Conservation (phyloP, 768 basidiomycete genomes). For the Podaxis mareebaensis region DNA sequence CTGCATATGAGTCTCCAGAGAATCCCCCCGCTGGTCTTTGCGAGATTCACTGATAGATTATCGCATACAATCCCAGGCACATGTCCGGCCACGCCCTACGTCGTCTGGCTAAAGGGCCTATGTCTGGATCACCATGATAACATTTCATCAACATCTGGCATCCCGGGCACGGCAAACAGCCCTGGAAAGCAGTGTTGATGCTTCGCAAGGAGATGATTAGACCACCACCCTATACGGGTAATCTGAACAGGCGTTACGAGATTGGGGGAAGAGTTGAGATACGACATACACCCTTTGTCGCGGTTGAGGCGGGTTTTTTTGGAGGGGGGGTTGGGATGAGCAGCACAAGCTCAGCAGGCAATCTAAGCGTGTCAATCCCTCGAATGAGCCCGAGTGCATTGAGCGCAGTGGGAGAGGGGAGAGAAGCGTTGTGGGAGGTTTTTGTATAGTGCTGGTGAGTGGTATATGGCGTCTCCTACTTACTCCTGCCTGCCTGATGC, state of each 20-base stretch:
- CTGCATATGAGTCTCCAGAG: conserved; percentile 26
- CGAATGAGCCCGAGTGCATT: conserved; percentile 31
- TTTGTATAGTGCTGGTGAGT: conserved; percentile 90
- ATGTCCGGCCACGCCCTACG: conserved; percentile 42
- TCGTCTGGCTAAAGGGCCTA: conserved; percentile 52
- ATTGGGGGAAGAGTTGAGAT: conserved; percentile 75
- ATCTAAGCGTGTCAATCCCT: conserved; percentile 23
- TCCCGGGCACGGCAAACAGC: conserved; percentile 65
- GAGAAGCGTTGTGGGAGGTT: conserved; percentile 83
- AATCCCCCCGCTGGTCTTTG: conserved; percentile 35
- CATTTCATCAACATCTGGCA: conserved; percentile 53
- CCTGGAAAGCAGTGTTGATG: conserved; percentile 62
- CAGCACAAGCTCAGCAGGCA: conserved; percentile 36
- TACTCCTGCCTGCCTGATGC: not conserved
- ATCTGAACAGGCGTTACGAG: conserved; percentile 47
- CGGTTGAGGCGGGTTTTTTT: conserved; percentile 68
- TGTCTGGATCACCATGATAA: conserved; percentile 57
- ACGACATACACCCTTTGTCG: conserved; percentile 53
- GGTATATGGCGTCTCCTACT: conserved; percentile 14
- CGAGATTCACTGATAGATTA: conserved; percentile 30
- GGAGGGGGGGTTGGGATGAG: conserved; percentile 53
- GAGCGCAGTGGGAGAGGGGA: conserved; percentile 65
- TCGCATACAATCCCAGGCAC: conserved; percentile 30
- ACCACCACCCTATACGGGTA: conserved; percentile 56
- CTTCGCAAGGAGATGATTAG: conserved; percentile 67